Evolutionary conservation across 805 yeast species (phyloP).

Genomic region (Ogataea polymorpha): DNA sequence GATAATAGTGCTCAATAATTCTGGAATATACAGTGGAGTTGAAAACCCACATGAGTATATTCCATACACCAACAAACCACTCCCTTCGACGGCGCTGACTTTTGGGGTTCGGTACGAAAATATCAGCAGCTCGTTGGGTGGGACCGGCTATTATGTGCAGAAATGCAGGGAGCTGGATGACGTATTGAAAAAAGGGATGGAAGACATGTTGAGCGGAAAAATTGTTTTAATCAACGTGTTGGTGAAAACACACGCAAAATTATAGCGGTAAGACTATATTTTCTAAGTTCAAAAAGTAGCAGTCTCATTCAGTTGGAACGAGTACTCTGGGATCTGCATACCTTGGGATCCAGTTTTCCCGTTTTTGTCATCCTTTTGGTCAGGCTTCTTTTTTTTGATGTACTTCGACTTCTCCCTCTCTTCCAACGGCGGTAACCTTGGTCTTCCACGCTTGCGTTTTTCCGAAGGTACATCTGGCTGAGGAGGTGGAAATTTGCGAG

Average conservation of each 20-base stretch:
- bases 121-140: conserved; percentile 55
- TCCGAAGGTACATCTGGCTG: conserved; percentile 4
- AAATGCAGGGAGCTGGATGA: conserved; percentile 38
- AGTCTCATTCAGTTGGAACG: not conserved
- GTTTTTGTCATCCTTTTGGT: conserved; percentile 5
- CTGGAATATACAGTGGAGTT: conserved; percentile 69
- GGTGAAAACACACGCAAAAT: conserved; percentile 8
- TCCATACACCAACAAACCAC: conserved; percentile 21
- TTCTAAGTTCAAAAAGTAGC: not conserved
- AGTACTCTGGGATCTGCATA: not conserved
- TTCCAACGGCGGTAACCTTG: conserved; percentile 28
- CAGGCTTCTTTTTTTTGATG: conserved; percentile 19
- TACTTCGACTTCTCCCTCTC: conserved; percentile 26
- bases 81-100: conserved; percentile 61
- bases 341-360: not conserved
- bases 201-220: conserved; percentile 31
- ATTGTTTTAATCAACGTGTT: conserved; percentile 47
- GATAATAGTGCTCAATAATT: conserved; percentile 66
- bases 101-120: conserved; percentile 55
- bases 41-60: conserved; percentile 25
- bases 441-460: conserved; percentile 30
- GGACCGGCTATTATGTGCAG: conserved; percentile 46
- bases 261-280: conserved; percentile 1
- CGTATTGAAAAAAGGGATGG: conserved; percentile 33
- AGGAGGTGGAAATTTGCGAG: conserved; percentile 20